Conservation (phyloP, 257 asterid species). For the Nicotiana sylvestris region DNA sequence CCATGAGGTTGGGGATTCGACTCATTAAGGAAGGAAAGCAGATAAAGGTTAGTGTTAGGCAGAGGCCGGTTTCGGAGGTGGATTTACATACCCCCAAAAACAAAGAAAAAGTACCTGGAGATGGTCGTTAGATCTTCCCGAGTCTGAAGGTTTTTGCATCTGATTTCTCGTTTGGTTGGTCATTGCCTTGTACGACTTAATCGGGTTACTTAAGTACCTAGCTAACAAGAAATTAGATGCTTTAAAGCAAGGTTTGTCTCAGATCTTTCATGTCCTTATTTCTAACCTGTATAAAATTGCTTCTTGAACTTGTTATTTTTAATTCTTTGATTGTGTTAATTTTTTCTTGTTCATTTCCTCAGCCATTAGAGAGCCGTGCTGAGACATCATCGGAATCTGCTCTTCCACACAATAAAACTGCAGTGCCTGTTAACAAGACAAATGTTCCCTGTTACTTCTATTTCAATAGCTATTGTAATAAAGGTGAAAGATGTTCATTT, state of each 20-base stretch:
- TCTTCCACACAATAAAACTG: constrained; percentile 18
- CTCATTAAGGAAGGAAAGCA: not conserved
- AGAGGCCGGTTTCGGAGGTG: not conserved
- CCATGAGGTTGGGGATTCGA: not conserved
- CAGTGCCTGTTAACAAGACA: constrained; percentile 25
- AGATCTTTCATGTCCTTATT: not conserved
- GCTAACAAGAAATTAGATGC: not conserved
- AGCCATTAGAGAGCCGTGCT: constrained; percentile 33
- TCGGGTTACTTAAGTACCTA: not conserved
- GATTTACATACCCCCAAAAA: not conserved
- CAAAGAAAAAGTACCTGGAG: not conserved
- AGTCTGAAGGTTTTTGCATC: not conserved
- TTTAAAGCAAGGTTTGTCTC: not conserved
- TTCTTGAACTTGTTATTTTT: constrained; percentile 11
- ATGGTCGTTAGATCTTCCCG: not conserved
- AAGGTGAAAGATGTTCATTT: constrained; percentile 34
- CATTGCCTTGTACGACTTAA: not conserved
- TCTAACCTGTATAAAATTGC: not conserved
- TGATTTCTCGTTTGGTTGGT: not conserved
- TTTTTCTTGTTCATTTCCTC: not conserved
- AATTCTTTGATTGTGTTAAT: not conserved
- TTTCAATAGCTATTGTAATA: constrained; percentile 34
- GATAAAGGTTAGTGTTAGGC: not conserved
- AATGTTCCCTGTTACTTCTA: constrained; percentile 31
- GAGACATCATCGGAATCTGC: constrained; percentile 23